A percentile compares a stretch with the other conserved stretches of the same genome.
These are phyloP conservation scores for Achaetomiella virescens DNA, from an alignment of 495 filamentous ascomycete species.

Conservation along the genomic window DNA sequence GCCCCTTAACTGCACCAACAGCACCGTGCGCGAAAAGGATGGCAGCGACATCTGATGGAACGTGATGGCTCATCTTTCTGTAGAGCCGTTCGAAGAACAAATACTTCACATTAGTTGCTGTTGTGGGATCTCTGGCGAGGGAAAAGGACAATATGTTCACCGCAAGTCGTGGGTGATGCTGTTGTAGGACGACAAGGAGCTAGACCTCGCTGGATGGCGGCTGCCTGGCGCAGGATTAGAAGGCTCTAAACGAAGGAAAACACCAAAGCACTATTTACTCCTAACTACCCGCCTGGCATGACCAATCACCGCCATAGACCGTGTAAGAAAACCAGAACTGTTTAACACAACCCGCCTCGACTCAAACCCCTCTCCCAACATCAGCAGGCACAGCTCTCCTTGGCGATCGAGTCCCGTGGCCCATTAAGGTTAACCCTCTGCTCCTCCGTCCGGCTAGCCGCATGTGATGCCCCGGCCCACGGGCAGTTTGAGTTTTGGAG, in stretches of 20 bases:
- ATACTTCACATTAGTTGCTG: no score
- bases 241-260: conserved; percentile 1
- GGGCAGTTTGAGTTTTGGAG: conserved; percentile 80
- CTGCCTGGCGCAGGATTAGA: neutral
- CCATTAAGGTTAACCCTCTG: conserved; percentile 66
- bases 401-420: conserved; percentile 55
- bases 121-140: no score
- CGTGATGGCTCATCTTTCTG: no score
- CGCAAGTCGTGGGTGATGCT: no score
- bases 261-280: conserved; percentile 13
- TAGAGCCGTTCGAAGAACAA: no score
- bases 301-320: conserved; percentile 19
- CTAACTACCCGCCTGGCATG: conserved; percentile 14
- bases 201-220: neutral
- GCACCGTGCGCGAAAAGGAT: no score
- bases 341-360: neutral
- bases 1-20: no score
- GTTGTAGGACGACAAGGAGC: no score
- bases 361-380: neutral
- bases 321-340: conserved; percentile 13
- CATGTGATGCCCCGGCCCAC: conserved; percentile 57
- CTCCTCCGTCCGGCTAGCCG: conserved; percentile 49
- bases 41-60: no score
- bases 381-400: conserved; percentile 91
- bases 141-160: no score